A percentile compares a stretch with the other conserved stretches of the same genome.
phyloP scores from a whole-genome alignment of 495 filamentous ascomycete genomes.

The Rostrohypoxylon terebratum region DNA sequence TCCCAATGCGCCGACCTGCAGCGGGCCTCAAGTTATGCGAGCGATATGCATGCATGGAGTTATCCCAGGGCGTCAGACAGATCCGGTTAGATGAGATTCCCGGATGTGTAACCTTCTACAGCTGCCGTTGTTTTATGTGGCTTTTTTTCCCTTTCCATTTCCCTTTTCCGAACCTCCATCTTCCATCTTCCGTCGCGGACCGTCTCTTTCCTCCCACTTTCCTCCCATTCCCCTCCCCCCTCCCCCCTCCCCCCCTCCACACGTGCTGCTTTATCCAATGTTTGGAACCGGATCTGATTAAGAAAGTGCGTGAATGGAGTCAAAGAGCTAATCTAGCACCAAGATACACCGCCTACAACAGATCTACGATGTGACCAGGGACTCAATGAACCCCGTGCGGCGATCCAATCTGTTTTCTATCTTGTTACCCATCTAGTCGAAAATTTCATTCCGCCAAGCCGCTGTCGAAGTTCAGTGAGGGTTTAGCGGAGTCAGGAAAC shows the following conservation, averaged over 20 bases:
- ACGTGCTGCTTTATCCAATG: constrained; percentile 27
- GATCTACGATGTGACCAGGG: constrained; percentile 17
- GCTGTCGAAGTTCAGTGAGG: constrained; percentile 13
- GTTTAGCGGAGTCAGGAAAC: constrained; percentile 37
- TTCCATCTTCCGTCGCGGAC: constrained; percentile 12
- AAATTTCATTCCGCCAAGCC: constrained; percentile 2
- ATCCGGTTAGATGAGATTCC: constrained; percentile 41
- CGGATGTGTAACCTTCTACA: constrained; percentile 34
- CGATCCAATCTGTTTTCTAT: constrained; percentile 8
- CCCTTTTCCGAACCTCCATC: constrained; percentile 11
- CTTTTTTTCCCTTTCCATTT: no score
- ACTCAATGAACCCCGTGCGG: constrained; percentile 4
- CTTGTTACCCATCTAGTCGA: not conserved
- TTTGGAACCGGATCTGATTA: constrained; percentile 19
- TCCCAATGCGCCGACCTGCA: not conserved
- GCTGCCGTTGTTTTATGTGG: constrained; percentile 36
- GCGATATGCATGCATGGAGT: constrained; percentile 10
- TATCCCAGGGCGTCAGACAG: constrained; percentile 33
- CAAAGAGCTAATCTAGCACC: constrained; percentile 9
- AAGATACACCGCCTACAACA: not conserved
- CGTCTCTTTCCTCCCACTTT: constrained; percentile 26
- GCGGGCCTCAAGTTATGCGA: constrained; percentile 9
- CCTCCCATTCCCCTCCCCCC: no score
- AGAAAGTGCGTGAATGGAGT: not conserved
- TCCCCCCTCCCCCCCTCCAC: no score